These are phyloP conservation scores for Cyberlindnera mycetangii DNA, from an alignment of 805 yeast genomes.

Conservation along the genomic window DNA sequence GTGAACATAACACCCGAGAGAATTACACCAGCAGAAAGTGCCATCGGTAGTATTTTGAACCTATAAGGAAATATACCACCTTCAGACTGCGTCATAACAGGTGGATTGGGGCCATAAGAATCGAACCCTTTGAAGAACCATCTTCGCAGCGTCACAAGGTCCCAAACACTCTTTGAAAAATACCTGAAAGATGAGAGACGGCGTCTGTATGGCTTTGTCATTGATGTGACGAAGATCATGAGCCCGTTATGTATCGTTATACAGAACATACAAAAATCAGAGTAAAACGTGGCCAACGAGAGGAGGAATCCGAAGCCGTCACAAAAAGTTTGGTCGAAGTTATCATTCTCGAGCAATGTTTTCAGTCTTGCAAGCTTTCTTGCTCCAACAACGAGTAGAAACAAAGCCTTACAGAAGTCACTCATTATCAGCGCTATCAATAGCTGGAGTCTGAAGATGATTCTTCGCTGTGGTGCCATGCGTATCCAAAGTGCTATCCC, in stretches of 20 bases:
- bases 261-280: conserved; percentile 20
- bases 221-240: conserved; percentile 19
- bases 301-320: conserved; percentile 23
- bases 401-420: conserved; percentile 21
- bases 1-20: conserved; percentile 17
- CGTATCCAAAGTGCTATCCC: conserved; percentile 21
- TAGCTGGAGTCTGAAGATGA: conserved; percentile 23
- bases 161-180: conserved; percentile 6
- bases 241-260: conserved; percentile 24
- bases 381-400: conserved; percentile 6
- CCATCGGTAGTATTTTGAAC: background rate
- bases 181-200: conserved; percentile 8
- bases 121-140: conserved; percentile 4
- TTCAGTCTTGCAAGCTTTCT: conserved; percentile 5
- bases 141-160: conserved; percentile 6
- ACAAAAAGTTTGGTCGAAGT: conserved; percentile 11
- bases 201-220: conserved; percentile 11
- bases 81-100: conserved; percentile 11
- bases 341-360: background rate
- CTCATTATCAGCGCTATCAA: conserved; percentile 16
- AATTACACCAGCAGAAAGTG: background rate
- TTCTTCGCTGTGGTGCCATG: conserved; percentile 23
- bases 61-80: conserved; percentile 24
- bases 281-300: conserved; percentile 10
- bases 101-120: conserved; percentile 9